Conservation (phyloP, 371 early-diverging fungal species). For the Rhizopus microsporus region DNA sequence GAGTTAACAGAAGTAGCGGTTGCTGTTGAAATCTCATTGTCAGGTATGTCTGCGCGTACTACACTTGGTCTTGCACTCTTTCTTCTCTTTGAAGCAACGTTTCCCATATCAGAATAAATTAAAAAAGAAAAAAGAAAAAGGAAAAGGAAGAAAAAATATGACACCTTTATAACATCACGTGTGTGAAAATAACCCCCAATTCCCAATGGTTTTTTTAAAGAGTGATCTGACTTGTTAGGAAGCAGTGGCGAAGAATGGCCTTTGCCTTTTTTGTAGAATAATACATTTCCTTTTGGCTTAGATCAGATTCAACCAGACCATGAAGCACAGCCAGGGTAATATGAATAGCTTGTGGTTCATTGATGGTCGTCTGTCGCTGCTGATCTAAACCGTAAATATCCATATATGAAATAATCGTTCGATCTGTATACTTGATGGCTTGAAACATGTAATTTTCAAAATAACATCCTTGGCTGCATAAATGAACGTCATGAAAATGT, state of each 20-base stretch:
- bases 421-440: constrained; percentile 24
- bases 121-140: constrained; percentile 21
- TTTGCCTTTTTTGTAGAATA: constrained; percentile 33
- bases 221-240: neutral
- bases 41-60: constrained; percentile 41
- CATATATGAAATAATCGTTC: constrained; percentile 4
- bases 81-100: constrained; percentile 42
- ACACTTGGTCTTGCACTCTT: constrained; percentile 46
- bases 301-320: constrained; percentile 22
- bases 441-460: constrained; percentile 38
- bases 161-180: neutral
- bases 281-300: constrained; percentile 23
- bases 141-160: constrained; percentile 12
- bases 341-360: constrained; percentile 23
- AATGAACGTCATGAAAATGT: constrained; percentile 32
- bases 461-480: constrained; percentile 30
- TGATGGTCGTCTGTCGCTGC: constrained; percentile 27
- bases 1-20: constrained; percentile 51
- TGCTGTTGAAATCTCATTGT: constrained; percentile 44
- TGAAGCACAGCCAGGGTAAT: constrained; percentile 31
- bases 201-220: constrained; percentile 1
- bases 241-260: constrained; percentile 34
- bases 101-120: constrained; percentile 36
- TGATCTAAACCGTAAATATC: constrained; percentile 27
- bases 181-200: neutral